Percentiles rank a stretch among this genome's conserved stretches.
phyloP scores from a whole-genome alignment of 768 basidiomycete genomes.

The Mrakia frigida region DNA sequence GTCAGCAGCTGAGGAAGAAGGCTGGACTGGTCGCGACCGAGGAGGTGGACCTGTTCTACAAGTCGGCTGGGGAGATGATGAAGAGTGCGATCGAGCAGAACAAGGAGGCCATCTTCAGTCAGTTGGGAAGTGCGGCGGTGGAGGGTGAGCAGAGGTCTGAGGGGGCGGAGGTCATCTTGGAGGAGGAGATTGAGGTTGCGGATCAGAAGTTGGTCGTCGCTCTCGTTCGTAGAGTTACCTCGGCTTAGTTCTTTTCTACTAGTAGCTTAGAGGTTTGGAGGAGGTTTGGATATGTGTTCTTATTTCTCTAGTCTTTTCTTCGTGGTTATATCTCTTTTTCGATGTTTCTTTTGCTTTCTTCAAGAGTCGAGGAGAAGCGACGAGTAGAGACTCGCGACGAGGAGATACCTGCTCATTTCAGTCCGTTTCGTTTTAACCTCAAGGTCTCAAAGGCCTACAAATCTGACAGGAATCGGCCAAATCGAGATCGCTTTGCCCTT shows the following conservation, averaged over 20 bases:
- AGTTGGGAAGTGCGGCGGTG: slow-evolving; percentile 65
- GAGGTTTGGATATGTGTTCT: not conserved
- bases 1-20: slow-evolving; percentile 93
- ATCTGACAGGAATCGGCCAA: too few species aligned
- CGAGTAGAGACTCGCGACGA: not conserved
- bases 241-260: not conserved
- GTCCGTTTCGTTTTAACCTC: too few species aligned
- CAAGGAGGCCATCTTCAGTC: slow-evolving; percentile 59
- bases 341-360: not conserved
- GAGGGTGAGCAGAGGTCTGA: slow-evolving; percentile 55
- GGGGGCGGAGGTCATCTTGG: slow-evolving; percentile 56
- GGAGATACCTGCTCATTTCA: too few species aligned
- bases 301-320: not conserved
- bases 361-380: not conserved
- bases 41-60: slow-evolving; percentile 81
- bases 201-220: slow-evolving; percentile 26
- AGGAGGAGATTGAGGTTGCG: slow-evolving; percentile 57
- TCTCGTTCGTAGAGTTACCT: not conserved
- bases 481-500: too few species aligned
- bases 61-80: slow-evolving; percentile 57
- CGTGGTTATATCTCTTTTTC: not conserved
- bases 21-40: slow-evolving; percentile 92
- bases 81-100: slow-evolving; percentile 41
- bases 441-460: too few species aligned
- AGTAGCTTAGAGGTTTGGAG: not conserved